Percentiles rank a stretch among this genome's conserved stretches.
Conservation (phyloP, 139 green algal species). For the Chlamydomonas asymmetrica region DNA sequence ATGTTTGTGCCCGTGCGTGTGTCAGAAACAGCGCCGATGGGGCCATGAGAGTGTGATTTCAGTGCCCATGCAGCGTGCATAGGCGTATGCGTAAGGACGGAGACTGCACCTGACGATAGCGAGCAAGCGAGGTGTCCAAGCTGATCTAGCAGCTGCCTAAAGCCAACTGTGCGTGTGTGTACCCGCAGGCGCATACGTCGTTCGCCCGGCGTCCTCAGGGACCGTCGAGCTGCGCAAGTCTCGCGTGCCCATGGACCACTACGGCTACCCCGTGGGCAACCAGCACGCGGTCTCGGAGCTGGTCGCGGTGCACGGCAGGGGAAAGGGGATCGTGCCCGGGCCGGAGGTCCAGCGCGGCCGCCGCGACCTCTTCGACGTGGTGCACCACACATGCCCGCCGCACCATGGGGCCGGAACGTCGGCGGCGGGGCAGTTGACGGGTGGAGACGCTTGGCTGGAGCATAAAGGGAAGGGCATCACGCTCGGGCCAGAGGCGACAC, state of each 20-base stretch:
- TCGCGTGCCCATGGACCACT: conserved; percentile 50
- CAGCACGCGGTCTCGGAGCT: conserved; percentile 20
- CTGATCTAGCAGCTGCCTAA: no score
- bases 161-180: no score
- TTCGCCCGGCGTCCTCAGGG: conserved; percentile 5
- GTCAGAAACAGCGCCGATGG: no score
- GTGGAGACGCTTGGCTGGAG: conserved; percentile 45
- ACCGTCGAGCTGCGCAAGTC: conserved; percentile 6
- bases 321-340: conserved; percentile 36
- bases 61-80: no score
- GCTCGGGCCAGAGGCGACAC: conserved; percentile 29
- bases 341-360: conserved; percentile 44
- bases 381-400: conserved; percentile 34
- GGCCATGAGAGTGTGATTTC: no score
- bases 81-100: no score
- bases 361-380: conserved; percentile 39
- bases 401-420: conserved; percentile 1
- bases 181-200: no score
- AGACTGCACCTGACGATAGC: no score
- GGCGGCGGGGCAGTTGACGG: not conserved
- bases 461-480: conserved; percentile 30
- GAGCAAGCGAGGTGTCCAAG: no score
- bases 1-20: no score
- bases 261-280: conserved; percentile 32
- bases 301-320: conserved; percentile 11